Evolutionary conservation across 345 rosid genomes (phyloP).

Genomic region (Pelargonium nanum): DNA sequence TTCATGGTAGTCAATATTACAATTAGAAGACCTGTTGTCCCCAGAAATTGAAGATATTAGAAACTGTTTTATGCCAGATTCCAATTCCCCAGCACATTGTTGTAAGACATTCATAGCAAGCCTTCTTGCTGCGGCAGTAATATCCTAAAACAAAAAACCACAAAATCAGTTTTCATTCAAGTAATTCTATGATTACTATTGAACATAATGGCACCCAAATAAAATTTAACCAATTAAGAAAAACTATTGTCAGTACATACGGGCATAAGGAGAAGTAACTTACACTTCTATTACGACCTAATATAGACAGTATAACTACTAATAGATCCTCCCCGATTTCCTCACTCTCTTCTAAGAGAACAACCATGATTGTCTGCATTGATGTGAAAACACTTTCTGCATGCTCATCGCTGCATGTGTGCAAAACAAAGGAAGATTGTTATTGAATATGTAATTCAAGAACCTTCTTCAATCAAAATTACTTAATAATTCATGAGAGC

Average conservation of each 20-base stretch:
- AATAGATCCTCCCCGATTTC: slow-evolving; percentile 74
- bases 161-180: slow-evolving; percentile 8
- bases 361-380: slow-evolving; percentile 81
- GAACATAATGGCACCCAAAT: not conserved
- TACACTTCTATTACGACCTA: slow-evolving; percentile 71
- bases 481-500: not conserved
- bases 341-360: slow-evolving; percentile 89
- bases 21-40: slow-evolving; percentile 42
- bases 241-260: not conserved
- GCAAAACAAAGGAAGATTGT: not conserved
- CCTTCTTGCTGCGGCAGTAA: slow-evolving; percentile 55
- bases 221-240: not conserved
- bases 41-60: slow-evolving; percentile 84
- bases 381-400: slow-evolving; percentile 76
- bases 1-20: slow-evolving; percentile 76
- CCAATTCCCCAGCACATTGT: slow-evolving; percentile 77
- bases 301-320: slow-evolving; percentile 51
- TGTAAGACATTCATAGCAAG: slow-evolving; percentile 88
- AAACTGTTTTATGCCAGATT: slow-evolving; percentile 75
- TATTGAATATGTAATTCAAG: not conserved
- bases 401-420: slow-evolving; percentile 75
- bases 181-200: slow-evolving; percentile 3
- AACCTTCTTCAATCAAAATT: not conserved
- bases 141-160: slow-evolving; percentile 40
- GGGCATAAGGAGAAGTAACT: slow-evolving; percentile 15